Evolutionary conservation across 208 protist genomes (phyloP), one percentile per base, ranked within the genome.

Genomic region (Trypanosoma melophagium): DNA sequence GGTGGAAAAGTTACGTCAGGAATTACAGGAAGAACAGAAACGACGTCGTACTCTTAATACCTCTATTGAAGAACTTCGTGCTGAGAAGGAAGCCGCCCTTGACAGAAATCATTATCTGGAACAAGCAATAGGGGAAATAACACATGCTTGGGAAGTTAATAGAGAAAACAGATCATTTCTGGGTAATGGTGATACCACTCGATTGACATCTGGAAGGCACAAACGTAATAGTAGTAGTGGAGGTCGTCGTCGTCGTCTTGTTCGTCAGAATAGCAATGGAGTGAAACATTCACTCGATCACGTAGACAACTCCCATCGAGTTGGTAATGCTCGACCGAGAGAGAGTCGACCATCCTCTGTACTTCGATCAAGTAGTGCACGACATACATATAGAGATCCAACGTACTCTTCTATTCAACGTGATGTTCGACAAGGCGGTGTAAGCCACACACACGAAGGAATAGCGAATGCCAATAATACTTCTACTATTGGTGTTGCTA

Each of bases 401-500:
- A 96, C 90, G 4, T 90, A 86, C 56, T 91, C 82, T 69, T 96
- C 90, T n/a, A 77, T 85, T 21, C 77, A 93, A 53, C 85, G 90
- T 25, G 90, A 94, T 58, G 80, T 90, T 13, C 83, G 90, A 9
- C 81, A 82, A 21, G 71, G 62, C n/a, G 22, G 44, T 50, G 47
- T 21, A 28, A 40, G 35, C 19, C 50, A 12, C 52, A 19, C 17
- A 41, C n/a, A 12, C 16, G 58, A 66, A 42, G 45, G 25, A 17
- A n/a, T n/a, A n/a, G n/a, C n/a, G n/a, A 49, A 54, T 31, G 40
- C 21, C 40, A 19, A 40, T 7, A 68, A 59, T 5, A 35, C 28
- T 1, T 7, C 28, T 35, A 35, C 3, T 35, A 35, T 5, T 7
- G 28, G 1, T 35, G 3, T 5, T 35, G 28, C 28, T 35, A 1